phyloP scores from a whole-genome alignment of 768 basidiomycete genomes.

The Psilocybe cubensis region DNA sequence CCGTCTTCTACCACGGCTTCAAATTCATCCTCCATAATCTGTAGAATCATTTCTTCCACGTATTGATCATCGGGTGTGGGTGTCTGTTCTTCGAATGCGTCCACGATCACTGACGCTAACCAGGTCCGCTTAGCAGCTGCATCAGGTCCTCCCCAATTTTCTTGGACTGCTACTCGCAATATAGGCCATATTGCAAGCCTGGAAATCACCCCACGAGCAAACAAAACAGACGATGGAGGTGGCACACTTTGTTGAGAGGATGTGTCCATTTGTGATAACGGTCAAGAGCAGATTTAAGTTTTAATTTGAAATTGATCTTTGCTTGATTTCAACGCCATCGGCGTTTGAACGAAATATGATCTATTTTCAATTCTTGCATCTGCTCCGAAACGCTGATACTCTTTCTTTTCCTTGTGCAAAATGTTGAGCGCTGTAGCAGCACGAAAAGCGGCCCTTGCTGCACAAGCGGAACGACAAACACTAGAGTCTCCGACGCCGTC shows the following conservation, averaged over 20 bases:
- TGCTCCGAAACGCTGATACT: neutral
- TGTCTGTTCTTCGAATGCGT: slow-evolving; percentile 69
- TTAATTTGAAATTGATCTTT: no score
- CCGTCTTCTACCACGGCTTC: slow-evolving; percentile 85
- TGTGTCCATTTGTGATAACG: slow-evolving; percentile 2
- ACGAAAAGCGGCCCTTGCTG: slow-evolving; percentile 59
- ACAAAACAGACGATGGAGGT: slow-evolving; percentile 60
- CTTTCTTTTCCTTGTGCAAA: neutral
- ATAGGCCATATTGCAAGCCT: slow-evolving; percentile 85
- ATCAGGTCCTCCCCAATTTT: slow-evolving; percentile 85
- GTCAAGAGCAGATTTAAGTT: no score
- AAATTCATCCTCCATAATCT: slow-evolving; percentile 89
- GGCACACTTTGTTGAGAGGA: slow-evolving; percentile 26
- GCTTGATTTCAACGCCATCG: no score
- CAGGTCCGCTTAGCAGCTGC: slow-evolving; percentile 76
- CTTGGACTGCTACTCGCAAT: slow-evolving; percentile 82
- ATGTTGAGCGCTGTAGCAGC: slow-evolving; percentile 81
- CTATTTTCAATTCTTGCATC: no score
- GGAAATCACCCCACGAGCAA: slow-evolving; percentile 86
- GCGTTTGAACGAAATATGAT: no score
- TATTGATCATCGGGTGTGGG: slow-evolving; percentile 66
- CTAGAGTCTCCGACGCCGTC: slow-evolving; percentile 4
- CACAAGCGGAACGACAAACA: slow-evolving; percentile 23
- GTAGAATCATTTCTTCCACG: slow-evolving; percentile 79
- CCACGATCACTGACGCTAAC: slow-evolving; percentile 81